Evolutionary conservation across 2,329 filamentous ascomycete genomes (phyloP).

Genomic region (Ceratocystis alfenasii): DNA sequence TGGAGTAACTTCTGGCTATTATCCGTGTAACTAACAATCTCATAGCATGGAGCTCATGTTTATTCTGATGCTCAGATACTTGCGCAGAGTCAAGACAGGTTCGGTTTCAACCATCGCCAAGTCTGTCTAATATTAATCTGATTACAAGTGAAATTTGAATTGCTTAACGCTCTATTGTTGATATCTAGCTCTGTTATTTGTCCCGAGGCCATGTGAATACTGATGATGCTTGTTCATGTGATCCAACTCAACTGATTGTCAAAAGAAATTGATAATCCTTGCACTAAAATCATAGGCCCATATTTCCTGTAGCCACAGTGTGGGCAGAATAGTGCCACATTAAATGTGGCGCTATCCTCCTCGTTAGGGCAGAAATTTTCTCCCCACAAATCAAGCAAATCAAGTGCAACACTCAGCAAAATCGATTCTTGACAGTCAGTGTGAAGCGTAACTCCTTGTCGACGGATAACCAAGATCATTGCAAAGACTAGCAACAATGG

Average conservation of each 20-base stretch:
- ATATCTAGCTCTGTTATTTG: too few relatives aligned
- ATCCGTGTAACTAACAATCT: background rate
- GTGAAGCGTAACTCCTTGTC: constrained; percentile 26
- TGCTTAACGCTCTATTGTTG: too few relatives aligned
- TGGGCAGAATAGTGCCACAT: background rate
- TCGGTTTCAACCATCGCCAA: constrained; percentile 4
- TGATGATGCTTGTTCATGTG: background rate
- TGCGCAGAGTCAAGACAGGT: constrained; percentile 49
- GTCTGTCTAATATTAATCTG: background rate
- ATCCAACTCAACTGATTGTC: background rate
- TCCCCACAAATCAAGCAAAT: constrained; percentile 20
- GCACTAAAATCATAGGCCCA: background rate
- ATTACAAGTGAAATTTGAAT: background rate
- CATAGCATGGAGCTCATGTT: constrained; percentile 75
- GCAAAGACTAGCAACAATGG: constrained; percentile 32
- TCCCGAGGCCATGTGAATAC: too few relatives aligned
- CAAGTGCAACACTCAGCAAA: constrained; percentile 19
- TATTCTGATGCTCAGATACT: constrained; percentile 70
- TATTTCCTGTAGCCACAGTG: background rate
- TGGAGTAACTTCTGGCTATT: background rate
- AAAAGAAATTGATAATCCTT: background rate
- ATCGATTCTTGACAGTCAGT: constrained; percentile 28
- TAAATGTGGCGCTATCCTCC: constrained; percentile 12
- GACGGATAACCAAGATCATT: constrained; percentile 23
- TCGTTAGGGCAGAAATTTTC: constrained; percentile 25